Base-by-base conservation (phyloP, 441 rosid species). In the Adansonia madagascariensis region DNA sequence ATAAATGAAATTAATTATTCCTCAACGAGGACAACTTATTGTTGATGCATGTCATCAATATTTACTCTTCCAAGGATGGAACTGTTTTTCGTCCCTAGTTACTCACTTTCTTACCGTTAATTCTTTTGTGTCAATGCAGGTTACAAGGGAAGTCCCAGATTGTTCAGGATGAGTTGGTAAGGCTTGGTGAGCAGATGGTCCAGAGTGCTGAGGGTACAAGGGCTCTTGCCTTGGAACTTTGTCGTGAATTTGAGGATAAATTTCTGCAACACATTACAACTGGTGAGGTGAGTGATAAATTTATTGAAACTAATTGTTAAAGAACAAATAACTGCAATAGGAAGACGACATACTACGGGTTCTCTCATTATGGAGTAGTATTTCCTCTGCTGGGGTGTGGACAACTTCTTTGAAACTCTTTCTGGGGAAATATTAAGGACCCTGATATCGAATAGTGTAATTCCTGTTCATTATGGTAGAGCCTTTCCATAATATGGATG, bases 221-320 rank as follows among this genome's bases (percentile, higher is more conserved):
- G 78, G 90, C 92, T 63, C 69, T 91, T 55, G 95, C 91, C 75
- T 85, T 91, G 86, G 91, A 91, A 79, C 91, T 91, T 49, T 91
- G 95, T 71, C 95, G 92, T 64, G 93, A 91, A 80, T 91, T 91
- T 81, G 95, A 91, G 80, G 93, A 91, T 84, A 89, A 83, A 79
- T 91, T 91, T 88, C 90, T 91, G 76, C 91, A 78, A 75, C 93
- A 91, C 78, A 88, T 91, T 64, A 88, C 91, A 61, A 86, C 89
- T 72, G 93, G 93, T 76, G 95, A 91, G 85, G 95, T 91, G 80
- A 89, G 90, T 83, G 62, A 76, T 71, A 52, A 31, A 10, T 44
- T 10, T 72, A 18, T 9, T 41, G 31, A 55, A 35, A 11, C 35
- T 56, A 6, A 27, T 14, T 35, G 44, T 0, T 35, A 39, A 39